Base-by-base conservation (phyloP, 345 rosid genomes). In the Durio zibethinus region DNA sequence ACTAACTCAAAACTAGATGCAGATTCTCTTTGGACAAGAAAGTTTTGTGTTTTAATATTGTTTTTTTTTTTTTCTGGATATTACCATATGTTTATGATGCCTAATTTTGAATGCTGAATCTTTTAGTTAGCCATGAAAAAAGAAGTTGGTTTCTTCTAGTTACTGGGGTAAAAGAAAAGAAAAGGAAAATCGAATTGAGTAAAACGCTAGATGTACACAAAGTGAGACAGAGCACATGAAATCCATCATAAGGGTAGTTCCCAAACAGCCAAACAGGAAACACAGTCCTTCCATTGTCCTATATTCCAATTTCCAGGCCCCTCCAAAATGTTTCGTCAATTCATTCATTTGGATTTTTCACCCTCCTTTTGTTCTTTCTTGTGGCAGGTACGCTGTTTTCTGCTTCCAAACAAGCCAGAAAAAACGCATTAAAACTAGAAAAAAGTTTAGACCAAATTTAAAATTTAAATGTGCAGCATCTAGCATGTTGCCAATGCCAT, bases 261-360 rank as follows among this genome's bases (percentile, higher is more conserved):
- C 83, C 79, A 59, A 77, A 74, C 78, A 56, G 59, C 73, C 77
- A 62, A 73, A 42, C 83, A 53, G 38, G 50, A 45, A 65, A 67
- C 47, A 65, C 9, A 21, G 35, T 42, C 18, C 65, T 27, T 1
- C 2, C 21, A 36, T 59, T 80, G 73, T 71, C 80, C 21, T 14
- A 21, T 29, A 61, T 11, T 20, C 65, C 4, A 67, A 21, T 33
- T 4, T 14, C 23, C 7, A 27, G 7, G 4, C n/a, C 23, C 63
- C 18, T 36, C 9, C 70, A 4, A 5, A 15, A 5, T n/a, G 48
- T 75, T 33, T 47, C n/a, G 60, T 62, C 70, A 45, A 60, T 62
- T 61, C 59, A 21, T 33, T 61, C 21, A 2, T 75, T 75, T 25
- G 60, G 68, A 75, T 45, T 62, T 25, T 27, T 50, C 43, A 50